These are phyloP conservation scores for Colletotrichum lindemuthianum DNA, from an alignment of 2,329 filamentous ascomycete genomes.

Conservation along the genomic window DNA sequence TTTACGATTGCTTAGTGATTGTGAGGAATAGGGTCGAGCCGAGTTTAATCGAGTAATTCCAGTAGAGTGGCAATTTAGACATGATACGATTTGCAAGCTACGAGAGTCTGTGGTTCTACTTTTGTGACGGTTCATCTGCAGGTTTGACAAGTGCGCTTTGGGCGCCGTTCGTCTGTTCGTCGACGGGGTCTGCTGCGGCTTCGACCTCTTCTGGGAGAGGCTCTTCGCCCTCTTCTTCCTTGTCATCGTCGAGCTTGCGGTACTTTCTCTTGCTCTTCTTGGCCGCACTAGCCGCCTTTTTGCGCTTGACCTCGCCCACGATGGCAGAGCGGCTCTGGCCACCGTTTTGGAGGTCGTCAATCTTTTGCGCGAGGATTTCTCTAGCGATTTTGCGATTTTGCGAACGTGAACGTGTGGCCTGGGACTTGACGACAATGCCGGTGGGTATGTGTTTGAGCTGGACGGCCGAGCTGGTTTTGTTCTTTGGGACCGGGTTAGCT, in stretches of 20 bases:
- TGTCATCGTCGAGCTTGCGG: slow-evolving; percentile 64
- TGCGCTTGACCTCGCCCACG: slow-evolving; percentile 70
- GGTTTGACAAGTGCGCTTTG: slow-evolving; percentile 33
- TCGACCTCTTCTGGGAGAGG: slow-evolving; percentile 36
- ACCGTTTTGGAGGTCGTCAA: slow-evolving; percentile 80
- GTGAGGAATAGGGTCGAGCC: slow-evolving; percentile 38
- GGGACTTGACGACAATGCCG: slow-evolving; percentile 92
- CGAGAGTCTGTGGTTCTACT: too few relatives aligned
- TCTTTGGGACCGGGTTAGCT: slow-evolving; percentile 58
- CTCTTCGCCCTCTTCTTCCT: slow-evolving; percentile 31
- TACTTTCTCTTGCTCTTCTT: slow-evolving; percentile 91
- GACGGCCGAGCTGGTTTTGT: slow-evolving; percentile 96
- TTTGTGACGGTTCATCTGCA: background rate
- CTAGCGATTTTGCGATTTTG: slow-evolving; percentile 91
- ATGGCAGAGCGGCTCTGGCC: slow-evolving; percentile 72
- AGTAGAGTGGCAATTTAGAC: too few relatives aligned
- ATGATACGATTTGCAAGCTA: too few relatives aligned
- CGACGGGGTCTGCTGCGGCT: slow-evolving; percentile 13
- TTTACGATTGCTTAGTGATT: background rate
- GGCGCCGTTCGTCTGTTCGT: slow-evolving; percentile 22
- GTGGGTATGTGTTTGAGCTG: slow-evolving; percentile 92
- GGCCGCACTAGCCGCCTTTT: slow-evolving; percentile 76
- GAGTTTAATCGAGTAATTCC: background rate
- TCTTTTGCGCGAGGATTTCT: slow-evolving; percentile 76
- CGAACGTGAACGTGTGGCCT: slow-evolving; percentile 85